Evolutionary conservation across 345 rosid genomes (phyloP), one percentile per base, ranked within the genome.

Genomic region (Melaleuca quinquenervia): DNA sequence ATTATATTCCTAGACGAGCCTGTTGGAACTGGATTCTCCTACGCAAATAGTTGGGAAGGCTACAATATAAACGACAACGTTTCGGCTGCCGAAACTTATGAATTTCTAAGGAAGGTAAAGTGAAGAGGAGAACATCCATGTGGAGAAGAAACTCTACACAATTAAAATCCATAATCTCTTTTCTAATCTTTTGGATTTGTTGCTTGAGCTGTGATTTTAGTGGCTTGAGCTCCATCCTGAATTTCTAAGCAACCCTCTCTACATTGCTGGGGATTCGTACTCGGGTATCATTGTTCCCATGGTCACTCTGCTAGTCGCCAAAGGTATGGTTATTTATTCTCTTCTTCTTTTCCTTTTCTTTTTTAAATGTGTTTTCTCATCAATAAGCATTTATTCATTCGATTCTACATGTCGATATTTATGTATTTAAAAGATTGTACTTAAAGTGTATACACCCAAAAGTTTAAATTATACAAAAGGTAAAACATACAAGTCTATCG

Each of bases 1-100:
- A 78, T 91, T 6, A 85, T 91, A 55, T 91, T 90, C 53, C 45
- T 91, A 80, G 91, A 90, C 53, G 58, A 88, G 20, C 93, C 93
- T 1, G 88, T 84, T 6, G 93, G 93, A 5, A 85, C 91, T 7
- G 90, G 91, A 53, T 89, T 91, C 84, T 91, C 91, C 6, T 90
- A 91, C 26, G 85, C 93, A 18, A 91, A 84, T 1, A 89, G 64
- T 9, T 82, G 50, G 86, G 44, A 82, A 50, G 87, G 83, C 1
- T 86, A 87, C 44, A 6, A 82, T 3, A 5, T 21, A 3, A 84
- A 51, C 22, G 93, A 90, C 32, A 85, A 85, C 8, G 16, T 85
- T 24, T 56, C 84, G 6, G 83, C 88, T 4, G 13, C 70, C 27
- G 49, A 86, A 16, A 52, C 51, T 11, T 87, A 75, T 50, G 53